Base-by-base conservation (phyloP, 495 filamentous ascomycete genomes). In the Trichocladium uniseriatum region DNA sequence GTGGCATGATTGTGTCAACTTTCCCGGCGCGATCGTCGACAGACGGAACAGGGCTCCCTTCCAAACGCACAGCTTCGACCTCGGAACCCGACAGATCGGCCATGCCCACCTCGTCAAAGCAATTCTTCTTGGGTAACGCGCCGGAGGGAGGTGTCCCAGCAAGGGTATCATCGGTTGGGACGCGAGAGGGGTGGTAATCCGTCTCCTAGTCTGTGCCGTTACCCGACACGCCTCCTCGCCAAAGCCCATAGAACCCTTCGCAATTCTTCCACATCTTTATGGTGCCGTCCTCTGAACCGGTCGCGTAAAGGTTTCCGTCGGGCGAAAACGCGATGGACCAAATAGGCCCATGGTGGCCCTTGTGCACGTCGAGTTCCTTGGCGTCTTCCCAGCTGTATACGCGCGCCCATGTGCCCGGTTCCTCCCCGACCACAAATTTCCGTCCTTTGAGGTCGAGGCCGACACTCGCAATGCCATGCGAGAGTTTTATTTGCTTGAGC, bases 281-380 rank as follows among this genome's bases (percentile, higher is more conserved):
- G 0, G 92, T 98, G 36, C 92, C 92, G 63, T 98, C 92, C 59
- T 98, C 92, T 36, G 89, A 95, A 21, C 89, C 92, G 1, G 94
- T 97, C 7, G 88, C 91, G 64, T 95, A 98, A 11, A 97, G 68
- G 64, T 91, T 95, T 22, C 89, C 89, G 65, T 97, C 90, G 1
- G 92, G 92, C 9, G 87, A 91, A 69, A 97, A 97, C 45, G 81
- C 82, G 44, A 94, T 78, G 16, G 86, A 92, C 94, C 92, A 97
- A 48, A 97, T 90, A 9, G 90, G 90, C 11, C 94, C 92, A 62
- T 98, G 92, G 61, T 97, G 94, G 18, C 92, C 94, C 66, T 95
- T 97, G 74, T 94, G 89, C 16, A 92, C 81, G 57, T 98, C 90
- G 18, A 89, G 65, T 63, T 96, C 90, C 51, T 79, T 76, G 54